Base-by-base conservation (phyloP, 208 protist species). In the Leptomonas seymouri region DNA sequence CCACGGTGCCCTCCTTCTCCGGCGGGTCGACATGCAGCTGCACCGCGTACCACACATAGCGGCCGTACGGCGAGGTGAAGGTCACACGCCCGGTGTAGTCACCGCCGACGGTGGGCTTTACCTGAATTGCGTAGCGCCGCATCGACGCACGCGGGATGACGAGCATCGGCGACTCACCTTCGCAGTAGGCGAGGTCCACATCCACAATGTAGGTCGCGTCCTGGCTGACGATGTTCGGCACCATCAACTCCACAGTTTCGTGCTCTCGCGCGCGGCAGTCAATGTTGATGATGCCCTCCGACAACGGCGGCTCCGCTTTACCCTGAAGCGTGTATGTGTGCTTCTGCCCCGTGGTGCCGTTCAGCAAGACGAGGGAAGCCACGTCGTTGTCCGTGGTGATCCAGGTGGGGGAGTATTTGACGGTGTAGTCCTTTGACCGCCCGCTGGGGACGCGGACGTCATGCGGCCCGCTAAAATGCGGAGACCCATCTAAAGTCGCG, bases 11-110 rank as follows among this genome's bases (percentile, higher is more conserved):
- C 68, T 98, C 97, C 73, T 91, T 88, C 56, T 95, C 85, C 20
- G 97, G 93, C 28, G 87, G 84, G 18, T 79, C 70, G 5, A 93
- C 90, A 57, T 61, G 60, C n/a, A 98, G 70, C 27, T 96, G 86
- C 27, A 98, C 69, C 23, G 81, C 84, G 78, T 93, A 98, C 94
- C 94, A 98, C 27, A 96, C 67, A 74, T 95, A 98, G 16, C 91
- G 85, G 16, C 84, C 91, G 65, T 93, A 69, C 15, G 61, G 18
- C 7, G 88, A 60, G 30, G 71, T 85, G 76, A 97, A 97, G 15
- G 91, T 84, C 48, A 98, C 77, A 28, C 80, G 93, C 18, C 97
- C 97, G 12, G 56, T 70, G 71, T 89, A 93, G 51, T 74, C 91
- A n/a, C 94, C 94, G 27, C 89, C 84, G 30, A 96, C 81, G 44